phyloP scores from a whole-genome alignment of 2,329 filamentous ascomycete genomes.

The Colletotrichum incanum region DNA sequence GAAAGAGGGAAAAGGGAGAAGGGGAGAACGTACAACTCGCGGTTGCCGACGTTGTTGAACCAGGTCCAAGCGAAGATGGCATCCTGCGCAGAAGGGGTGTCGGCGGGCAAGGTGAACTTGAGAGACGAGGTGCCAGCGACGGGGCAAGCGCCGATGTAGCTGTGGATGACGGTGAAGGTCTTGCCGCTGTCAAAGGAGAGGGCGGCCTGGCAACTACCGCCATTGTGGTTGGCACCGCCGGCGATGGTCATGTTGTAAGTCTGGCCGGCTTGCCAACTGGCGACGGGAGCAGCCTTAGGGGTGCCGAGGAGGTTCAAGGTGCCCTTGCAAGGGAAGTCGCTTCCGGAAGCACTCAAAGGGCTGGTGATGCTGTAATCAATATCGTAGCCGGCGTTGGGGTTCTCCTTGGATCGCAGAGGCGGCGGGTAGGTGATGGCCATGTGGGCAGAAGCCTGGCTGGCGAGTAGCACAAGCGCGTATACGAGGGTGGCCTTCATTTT shows the following conservation, averaged over 20 bases:
- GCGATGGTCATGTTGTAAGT: constrained; percentile 75
- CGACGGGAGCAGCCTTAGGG: constrained; percentile 66
- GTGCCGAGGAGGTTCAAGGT: constrained; percentile 66
- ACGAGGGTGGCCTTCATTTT: constrained; percentile 45
- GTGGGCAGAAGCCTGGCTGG: constrained; percentile 65
- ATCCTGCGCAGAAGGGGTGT: constrained; percentile 70
- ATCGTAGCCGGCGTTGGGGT: constrained; percentile 61
- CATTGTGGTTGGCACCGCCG: constrained; percentile 75
- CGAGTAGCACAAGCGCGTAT: constrained; percentile 51
- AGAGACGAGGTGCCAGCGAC: constrained; percentile 64
- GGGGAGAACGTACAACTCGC: constrained; percentile 71
- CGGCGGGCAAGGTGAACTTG: constrained; percentile 76
- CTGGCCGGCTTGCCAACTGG: constrained; percentile 74
- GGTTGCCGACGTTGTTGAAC: constrained; percentile 83
- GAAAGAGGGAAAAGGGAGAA: neutral
- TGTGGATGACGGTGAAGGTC: constrained; percentile 78
- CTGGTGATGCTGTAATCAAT: constrained; percentile 81
- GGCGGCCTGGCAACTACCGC: constrained; percentile 83
- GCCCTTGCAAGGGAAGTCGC: constrained; percentile 85
- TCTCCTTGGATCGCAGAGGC: constrained; percentile 69
- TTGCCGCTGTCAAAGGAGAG: constrained; percentile 81
- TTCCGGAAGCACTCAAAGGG: constrained; percentile 73
- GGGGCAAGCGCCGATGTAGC: constrained; percentile 71
- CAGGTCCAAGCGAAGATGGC: constrained; percentile 83
- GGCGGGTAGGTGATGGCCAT: constrained; percentile 70